Percentiles rank a stretch among this genome's conserved stretches.
Evolutionary conservation across 768 basidiomycete species (phyloP).

Genomic region (Boletus bicolor): DNA sequence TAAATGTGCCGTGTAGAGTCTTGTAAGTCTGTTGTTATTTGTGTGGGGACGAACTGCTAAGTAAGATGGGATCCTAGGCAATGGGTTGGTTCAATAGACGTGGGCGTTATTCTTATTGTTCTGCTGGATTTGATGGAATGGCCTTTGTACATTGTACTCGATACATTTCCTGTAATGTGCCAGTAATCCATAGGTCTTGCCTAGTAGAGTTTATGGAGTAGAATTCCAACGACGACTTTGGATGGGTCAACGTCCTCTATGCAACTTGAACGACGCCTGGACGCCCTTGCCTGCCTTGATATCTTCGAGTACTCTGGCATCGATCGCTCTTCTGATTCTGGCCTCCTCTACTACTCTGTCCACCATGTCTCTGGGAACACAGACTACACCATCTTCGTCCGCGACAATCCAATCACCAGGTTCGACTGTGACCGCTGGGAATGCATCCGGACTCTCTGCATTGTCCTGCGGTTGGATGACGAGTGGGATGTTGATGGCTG

Average conservation of each 20-base stretch:
- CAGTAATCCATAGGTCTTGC: neutral
- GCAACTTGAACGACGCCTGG: slow-evolving; percentile 71
- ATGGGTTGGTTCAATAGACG: slow-evolving; percentile 7
- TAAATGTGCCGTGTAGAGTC: slow-evolving; percentile 12
- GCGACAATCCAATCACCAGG: slow-evolving; percentile 85
- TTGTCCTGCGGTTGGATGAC: slow-evolving; percentile 36
- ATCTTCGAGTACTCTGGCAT: slow-evolving; percentile 70
- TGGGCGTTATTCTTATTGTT: slow-evolving; percentile 15
- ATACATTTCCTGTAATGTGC: slow-evolving; percentile 22
- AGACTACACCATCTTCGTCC: slow-evolving; percentile 88
- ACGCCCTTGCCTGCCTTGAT: slow-evolving; percentile 73
- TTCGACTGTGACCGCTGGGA: slow-evolving; percentile 54
- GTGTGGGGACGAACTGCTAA: neutral
- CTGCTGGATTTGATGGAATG: slow-evolving; percentile 18
- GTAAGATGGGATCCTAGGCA: neutral
- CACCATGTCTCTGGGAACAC: slow-evolving; percentile 57
- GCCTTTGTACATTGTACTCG: slow-evolving; percentile 19
- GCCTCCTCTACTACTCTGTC: slow-evolving; percentile 57
- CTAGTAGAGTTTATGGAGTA: neutral
- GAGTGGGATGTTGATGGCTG: slow-evolving; percentile 68
- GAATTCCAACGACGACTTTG: neutral
- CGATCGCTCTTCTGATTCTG: slow-evolving; percentile 56
- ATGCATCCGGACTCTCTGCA: slow-evolving; percentile 35
- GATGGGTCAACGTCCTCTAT: slow-evolving; percentile 49
- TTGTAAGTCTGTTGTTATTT: slow-evolving; percentile 1